Base-by-base conservation (phyloP, 2,329 filamentous ascomycete species). In the Alternaria sp. region DNA sequence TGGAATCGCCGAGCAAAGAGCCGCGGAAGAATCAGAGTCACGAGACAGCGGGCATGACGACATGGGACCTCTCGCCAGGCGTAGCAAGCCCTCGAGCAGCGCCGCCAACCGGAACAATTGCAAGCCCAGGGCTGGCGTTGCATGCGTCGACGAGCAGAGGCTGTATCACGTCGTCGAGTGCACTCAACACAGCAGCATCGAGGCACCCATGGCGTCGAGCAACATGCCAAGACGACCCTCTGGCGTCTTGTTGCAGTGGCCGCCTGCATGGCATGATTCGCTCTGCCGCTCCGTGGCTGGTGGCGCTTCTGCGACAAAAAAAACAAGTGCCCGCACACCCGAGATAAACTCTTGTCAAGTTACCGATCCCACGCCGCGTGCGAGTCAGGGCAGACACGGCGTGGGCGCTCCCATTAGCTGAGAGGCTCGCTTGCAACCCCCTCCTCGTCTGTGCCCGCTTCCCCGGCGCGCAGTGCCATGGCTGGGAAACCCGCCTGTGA, bases 201-300 rank as follows among this genome's bases (percentile, higher is more conserved):
- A 62, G 45, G 25, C 41, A 49, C 62, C 66, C 67, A 67, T 71
- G 73, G 65, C 55, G 67, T 64, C 66, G 64, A 67, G 71, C 69
- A 69, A 71, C 41, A 33, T 45, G 37, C 54, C 30, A 41, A 55
- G 30, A 56, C 37, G 61, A 47, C 57, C 66, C 62, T 60, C 69
- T 72, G 69, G 74, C 73, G 66, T 68, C 65, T 68, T 71, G 75
- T 75, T 74, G 74, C 71, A 68, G 54, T 63, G 61, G 62, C 54
- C 61, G 45, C 61, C 65, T 72, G 73, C 71, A 71, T 61, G 64
- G 55, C 74, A 73, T 74, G 71, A 78, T 79, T 78, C 71, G 74
- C 67, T 69, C 44, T 61, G 64, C 62, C 65, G 28, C 47, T 53
- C 47, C 60, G 67, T 71, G 72, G 73, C 70, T 46, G 59, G 67